Percentiles rank a stretch among this genome's conserved stretches.
Evolutionary conservation across 352 stramenopile species (phyloP).

Genomic region (Phytopythium delawarense): DNA sequence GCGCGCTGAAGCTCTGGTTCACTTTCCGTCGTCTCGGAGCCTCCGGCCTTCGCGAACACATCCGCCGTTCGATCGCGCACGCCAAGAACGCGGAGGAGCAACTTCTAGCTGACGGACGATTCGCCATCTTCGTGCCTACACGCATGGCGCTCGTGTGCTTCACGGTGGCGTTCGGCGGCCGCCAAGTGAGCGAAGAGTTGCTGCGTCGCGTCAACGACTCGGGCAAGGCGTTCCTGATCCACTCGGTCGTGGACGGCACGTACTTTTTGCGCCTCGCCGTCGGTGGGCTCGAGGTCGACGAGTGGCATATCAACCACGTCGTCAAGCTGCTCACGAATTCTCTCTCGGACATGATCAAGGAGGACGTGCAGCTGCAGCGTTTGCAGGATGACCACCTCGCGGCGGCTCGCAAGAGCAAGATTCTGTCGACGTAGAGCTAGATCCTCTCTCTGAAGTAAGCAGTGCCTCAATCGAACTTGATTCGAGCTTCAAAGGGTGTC

Average conservation of each 20-base stretch:
- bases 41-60: constrained; percentile 43
- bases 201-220: constrained; percentile 54
- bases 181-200: constrained; percentile 40
- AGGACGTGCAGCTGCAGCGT: constrained; percentile 32
- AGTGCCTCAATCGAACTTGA: no score
- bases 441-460: no score
- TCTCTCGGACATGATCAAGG: constrained; percentile 25
- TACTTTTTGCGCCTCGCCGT: constrained; percentile 53
- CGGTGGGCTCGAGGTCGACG: constrained; percentile 40
- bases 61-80: constrained; percentile 42
- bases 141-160: constrained; percentile 68
- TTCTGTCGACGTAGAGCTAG: constrained; percentile 10
- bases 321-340: constrained; percentile 25
- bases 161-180: constrained; percentile 36
- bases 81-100: constrained; percentile 38
- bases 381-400: constrained; percentile 15
- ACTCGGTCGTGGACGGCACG: constrained; percentile 53
- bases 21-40: constrained; percentile 64
- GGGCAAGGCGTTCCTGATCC: constrained; percentile 57
- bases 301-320: constrained; percentile 44
- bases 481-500: no score
- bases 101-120: constrained; percentile 37
- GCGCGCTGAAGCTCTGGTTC: constrained; percentile 69
- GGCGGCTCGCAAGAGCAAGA: neutral
- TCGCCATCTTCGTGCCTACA: constrained; percentile 42